Percentiles rank a stretch among this genome's conserved stretches.
phyloP scores from a whole-genome alignment of 257 asterid species.

The Solanum dulcamara region DNA sequence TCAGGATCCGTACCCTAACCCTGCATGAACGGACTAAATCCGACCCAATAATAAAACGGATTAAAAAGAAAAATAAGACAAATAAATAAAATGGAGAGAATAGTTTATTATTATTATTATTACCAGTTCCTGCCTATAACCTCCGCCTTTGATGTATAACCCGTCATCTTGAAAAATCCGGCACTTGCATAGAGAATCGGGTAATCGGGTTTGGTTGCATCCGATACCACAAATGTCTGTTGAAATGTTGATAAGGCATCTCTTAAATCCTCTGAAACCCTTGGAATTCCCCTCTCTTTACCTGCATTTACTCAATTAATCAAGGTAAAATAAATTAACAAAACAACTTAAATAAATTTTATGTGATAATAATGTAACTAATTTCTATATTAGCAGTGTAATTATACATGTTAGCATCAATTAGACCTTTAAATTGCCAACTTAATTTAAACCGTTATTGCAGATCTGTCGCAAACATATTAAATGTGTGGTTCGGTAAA shows the following conservation, averaged over 20 bases:
- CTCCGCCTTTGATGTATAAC: conserved; percentile 80
- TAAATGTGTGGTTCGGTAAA: not conserved
- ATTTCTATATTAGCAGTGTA: no score
- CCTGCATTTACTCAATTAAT: conserved; percentile 16
- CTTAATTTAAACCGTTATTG: no score
- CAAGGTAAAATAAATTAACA: no score
- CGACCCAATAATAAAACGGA: not conserved
- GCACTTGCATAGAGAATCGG: conserved; percentile 98
- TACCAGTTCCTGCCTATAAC: conserved; percentile 92
- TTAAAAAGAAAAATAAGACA: not conserved
- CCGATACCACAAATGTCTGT: conserved; percentile 95
- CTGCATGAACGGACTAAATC: conserved; percentile 77
- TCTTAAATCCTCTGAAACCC: conserved; percentile 72
- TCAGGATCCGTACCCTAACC: conserved; percentile 76
- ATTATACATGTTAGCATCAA: no score
- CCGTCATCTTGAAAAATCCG: conserved; percentile 97
- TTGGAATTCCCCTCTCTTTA: conserved; percentile 49
- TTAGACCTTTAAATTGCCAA: no score
- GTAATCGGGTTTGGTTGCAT: conserved; percentile 74
- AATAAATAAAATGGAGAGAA: not conserved
- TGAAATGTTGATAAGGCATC: conserved; percentile 91
- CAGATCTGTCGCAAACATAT: no score
- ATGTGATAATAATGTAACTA: no score
- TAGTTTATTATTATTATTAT: not conserved
- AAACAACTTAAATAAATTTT: no score